Percentiles rank a stretch among this genome's conserved stretches.
Conservation (phyloP, 1,284 basidiomycete genomes). For the Ustilago xerochloae region DNA sequence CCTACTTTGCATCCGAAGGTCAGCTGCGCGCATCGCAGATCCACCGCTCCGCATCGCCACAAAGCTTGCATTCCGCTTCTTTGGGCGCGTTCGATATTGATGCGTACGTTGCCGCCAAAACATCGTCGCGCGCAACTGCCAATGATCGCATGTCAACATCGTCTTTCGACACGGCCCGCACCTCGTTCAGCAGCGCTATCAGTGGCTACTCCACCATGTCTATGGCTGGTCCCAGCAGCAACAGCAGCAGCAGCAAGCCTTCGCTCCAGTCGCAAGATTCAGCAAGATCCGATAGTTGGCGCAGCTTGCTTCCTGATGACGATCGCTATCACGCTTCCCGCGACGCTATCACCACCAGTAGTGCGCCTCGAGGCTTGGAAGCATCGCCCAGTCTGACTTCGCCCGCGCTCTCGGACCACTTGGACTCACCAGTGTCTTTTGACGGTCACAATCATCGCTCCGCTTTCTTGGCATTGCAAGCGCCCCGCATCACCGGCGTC, state of each 20-base stretch:
- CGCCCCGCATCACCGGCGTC: background rate
- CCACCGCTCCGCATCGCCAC: conserved; percentile 23
- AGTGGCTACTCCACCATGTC: conserved; percentile 51
- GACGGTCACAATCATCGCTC: conserved; percentile 34
- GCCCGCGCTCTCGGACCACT: conserved; percentile 30
- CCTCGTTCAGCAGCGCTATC: conserved; percentile 43
- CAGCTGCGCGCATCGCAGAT: conserved; percentile 13
- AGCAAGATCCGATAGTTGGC: conserved; percentile 40
- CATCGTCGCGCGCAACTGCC: conserved; percentile 11
- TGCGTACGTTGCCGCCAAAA: conserved; percentile 25
- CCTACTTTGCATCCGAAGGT: conserved; percentile 48
- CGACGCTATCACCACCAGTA: background rate
- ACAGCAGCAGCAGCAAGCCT: too few species aligned
- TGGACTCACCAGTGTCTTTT: conserved; percentile 26
- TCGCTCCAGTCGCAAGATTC: conserved; percentile 11
- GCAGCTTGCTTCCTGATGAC: conserved; percentile 42
- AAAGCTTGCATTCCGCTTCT: conserved; percentile 16
- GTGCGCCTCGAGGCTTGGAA: background rate
- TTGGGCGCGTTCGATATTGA: conserved; percentile 20
- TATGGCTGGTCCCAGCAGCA: conserved; percentile 23
- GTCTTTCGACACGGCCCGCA: conserved; percentile 33
- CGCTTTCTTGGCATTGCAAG: conserved; percentile 28
- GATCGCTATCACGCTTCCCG: conserved; percentile 40
- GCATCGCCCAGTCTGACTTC: conserved; percentile 25
- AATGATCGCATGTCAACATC: conserved; percentile 24